Base-by-base conservation (phyloP, 768 basidiomycete species). In the Termitomyces sp. region DNA sequence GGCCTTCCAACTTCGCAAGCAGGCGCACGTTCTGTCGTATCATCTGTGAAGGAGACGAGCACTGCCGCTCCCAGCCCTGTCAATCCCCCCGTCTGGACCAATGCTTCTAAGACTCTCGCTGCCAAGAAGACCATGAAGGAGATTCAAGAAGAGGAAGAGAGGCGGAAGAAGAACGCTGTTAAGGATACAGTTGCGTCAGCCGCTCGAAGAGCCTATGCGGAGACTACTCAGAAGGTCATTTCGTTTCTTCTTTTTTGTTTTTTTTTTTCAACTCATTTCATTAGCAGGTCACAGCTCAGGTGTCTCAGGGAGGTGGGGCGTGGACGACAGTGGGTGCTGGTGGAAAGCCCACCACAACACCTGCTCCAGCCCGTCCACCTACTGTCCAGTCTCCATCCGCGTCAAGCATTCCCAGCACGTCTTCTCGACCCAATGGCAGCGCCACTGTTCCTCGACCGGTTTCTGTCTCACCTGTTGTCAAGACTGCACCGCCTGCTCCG, bases 61-160 rank as follows among this genome's bases (percentile, higher is more conserved):
- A 40, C 61, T 27, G 22, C 56, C 15, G 32, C 43, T 10, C 56
- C 66, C 7, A 56, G 71, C 20, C 62, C 80, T 11, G 80, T 61
- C 20, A 52, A 72, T 15, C 64, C 80, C 5, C 81, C 84, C 15
- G 92, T 91, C 18, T 96, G 94, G 92, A 88, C 86, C 10, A 84
- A 78, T 62, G 72, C 80, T 15, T 72, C 70, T 23, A 86, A 84
- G 64, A 69, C 78, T 7, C 73, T 73, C 10, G 66, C 75, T 3
- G 67, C 79, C 7, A 95, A 93, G 77, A 97, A 94, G 78, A 91
- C 91, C 2, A 88, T 99, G 87, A 98, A 96, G 76, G 94, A 99
- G 75, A 99, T 99, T 38, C 92, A 96, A 66, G 96, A 98, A 70
- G 97, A 99, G 63, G 97, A 99, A 66, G 93, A 96, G 70, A 82